Conservation (phyloP, 2,329 filamentous ascomycete genomes). For the Corynespora cassiicola region DNA sequence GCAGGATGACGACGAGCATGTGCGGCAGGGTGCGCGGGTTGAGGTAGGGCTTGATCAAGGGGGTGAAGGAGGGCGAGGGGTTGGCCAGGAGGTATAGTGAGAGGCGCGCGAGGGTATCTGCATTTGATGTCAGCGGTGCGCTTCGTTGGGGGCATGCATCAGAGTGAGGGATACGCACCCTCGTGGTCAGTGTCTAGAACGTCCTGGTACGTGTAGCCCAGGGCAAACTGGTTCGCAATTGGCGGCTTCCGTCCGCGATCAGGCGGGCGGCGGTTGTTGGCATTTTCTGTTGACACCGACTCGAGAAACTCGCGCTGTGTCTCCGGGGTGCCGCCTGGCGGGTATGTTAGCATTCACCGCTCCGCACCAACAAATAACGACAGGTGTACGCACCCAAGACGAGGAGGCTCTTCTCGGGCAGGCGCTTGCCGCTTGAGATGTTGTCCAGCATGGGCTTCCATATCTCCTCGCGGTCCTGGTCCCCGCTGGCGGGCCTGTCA, state of each 20-base stretch:
- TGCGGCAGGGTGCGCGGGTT: conserved; percentile 84
- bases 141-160: background rate
- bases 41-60: conserved; percentile 82
- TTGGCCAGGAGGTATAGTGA: conserved; percentile 89
- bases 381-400: conserved; percentile 70
- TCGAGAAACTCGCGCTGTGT: conserved; percentile 84
- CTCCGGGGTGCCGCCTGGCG: conserved; percentile 77
- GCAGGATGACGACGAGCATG: conserved; percentile 84
- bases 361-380: conserved; percentile 9
- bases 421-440: conserved; percentile 85
- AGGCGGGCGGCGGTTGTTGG: conserved; percentile 59
- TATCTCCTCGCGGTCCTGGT: conserved; percentile 78
- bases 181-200: conserved; percentile 93
- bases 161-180: conserved; percentile 59
- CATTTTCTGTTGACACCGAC: conserved; percentile 47
- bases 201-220: conserved; percentile 95
- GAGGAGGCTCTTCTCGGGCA: conserved; percentile 90
- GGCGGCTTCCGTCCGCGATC: conserved; percentile 66
- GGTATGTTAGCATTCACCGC: conserved; percentile 19
- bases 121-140: conserved; percentile 14
- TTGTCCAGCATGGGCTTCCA: conserved; percentile 94
- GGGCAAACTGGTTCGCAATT: conserved; percentile 87
- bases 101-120: conserved; percentile 87
- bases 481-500: conserved; percentile 60
- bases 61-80: conserved; percentile 81